Evolutionary conservation across 1,284 basidiomycete species (phyloP).

Genomic region (Marasmius sp.): DNA sequence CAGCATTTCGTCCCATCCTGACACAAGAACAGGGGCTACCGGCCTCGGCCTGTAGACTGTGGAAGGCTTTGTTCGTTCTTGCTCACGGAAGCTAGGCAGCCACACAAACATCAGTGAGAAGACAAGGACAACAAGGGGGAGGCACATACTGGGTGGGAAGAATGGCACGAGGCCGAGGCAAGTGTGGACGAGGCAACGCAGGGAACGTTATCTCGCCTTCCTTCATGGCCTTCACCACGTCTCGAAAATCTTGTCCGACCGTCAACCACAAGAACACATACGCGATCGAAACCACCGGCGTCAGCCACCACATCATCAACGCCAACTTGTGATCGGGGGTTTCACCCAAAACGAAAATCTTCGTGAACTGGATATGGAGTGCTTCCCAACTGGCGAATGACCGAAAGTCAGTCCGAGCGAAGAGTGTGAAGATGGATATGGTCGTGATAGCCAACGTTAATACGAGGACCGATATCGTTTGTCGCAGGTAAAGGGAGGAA

Average conservation of each 20-base stretch:
- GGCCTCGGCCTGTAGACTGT: conserved; percentile 8
- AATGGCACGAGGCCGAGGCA: background rate
- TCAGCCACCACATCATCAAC: conserved; percentile 35
- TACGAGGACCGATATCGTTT: conserved; percentile 33
- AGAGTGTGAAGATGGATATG: conserved; percentile 33
- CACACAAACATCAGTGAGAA: background rate
- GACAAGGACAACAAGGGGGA: background rate
- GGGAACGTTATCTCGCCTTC: background rate
- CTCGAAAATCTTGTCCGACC: conserved; percentile 40
- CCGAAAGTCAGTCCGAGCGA: conserved; percentile 28
- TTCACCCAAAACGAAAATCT: conserved; percentile 33
- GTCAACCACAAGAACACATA: conserved; percentile 37
- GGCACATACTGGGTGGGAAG: conserved; percentile 6
- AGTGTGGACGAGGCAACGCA: background rate
- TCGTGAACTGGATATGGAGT: conserved; percentile 30
- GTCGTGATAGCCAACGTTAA: conserved; percentile 27
- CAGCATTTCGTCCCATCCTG: conserved; percentile 55
- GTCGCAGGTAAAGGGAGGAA: conserved; percentile 39
- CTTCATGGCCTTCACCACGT: conserved; percentile 28
- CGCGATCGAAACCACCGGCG: conserved; percentile 35
- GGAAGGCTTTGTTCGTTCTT: conserved; percentile 15
- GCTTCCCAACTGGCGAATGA: conserved; percentile 32
- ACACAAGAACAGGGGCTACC: conserved; percentile 31
- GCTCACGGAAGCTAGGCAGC: background rate
- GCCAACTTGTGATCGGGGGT: conserved; percentile 23